Evolutionary conservation across 768 basidiomycete species (phyloP), one percentile per base, ranked within the genome.

Genomic region (Cyclocybe cylindracea): DNA sequence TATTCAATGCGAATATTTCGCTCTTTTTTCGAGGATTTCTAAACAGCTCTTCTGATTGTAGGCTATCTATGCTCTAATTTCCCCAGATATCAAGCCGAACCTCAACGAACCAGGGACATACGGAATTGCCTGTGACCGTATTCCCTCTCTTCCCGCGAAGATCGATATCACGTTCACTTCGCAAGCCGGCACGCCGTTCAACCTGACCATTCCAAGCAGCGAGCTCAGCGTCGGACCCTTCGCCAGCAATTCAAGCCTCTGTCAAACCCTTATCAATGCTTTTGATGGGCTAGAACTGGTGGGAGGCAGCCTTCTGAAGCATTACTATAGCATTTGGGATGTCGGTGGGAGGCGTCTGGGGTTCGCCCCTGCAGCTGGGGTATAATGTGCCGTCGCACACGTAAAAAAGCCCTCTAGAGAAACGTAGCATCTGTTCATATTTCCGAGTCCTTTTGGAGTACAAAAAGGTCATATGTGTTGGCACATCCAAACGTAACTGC

Each of bases 191-290:
- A 53, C 51, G 29, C 72, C 73, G 10, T 83, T 83, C 70, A 79
- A 82, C 57, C 66, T 84, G 19, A 83, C 80, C 3, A 79, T 83
- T 52, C 82, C 81, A 13, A 78, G 77, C 66, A 74, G 67, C 52
- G 82, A 84, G 60, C 74, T 85, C 45, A 80, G 69, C 56, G 80
- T 83, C 33, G 82, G 81, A 9, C 80, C 82, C 10, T 83, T 84
- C 64, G 61, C 69, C n/a, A 76, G 70, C 55, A 68, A 82, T 56
- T 66, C 79, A 5, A 61, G 71, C 11, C 63, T 72, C 29, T 83
- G 81, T 62, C 81, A 83, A 62, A 83, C 81, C 5, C 70, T 83
- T 31, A 80, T 83, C 68, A 84, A 82, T 57, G 78, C 80, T n/a
- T 76, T 77, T 55, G 79, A 82, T 61, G 76, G 75, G 3, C 66